Percentiles rank a stretch among this genome's conserved stretches.
Evolutionary conservation across 2,329 filamentous ascomycete genomes (phyloP).

Genomic region (Trichoderma pleuroti): DNA sequence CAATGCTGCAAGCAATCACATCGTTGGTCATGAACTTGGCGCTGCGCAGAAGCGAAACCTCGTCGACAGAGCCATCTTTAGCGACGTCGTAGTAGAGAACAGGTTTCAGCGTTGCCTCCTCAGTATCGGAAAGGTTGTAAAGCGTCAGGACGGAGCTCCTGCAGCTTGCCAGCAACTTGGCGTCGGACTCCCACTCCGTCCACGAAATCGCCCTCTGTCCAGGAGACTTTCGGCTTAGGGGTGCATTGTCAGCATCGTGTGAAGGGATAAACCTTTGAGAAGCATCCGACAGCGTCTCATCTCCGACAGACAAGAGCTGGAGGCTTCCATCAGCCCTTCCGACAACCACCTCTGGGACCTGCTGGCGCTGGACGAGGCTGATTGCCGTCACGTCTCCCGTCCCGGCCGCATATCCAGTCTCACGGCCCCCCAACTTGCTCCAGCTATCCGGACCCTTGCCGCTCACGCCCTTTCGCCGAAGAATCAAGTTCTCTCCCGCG

Average conservation of each 20-base stretch:
- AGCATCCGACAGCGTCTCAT: constrained; percentile 29
- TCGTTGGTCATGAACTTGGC: constrained; percentile 47
- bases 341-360: constrained; percentile 38
- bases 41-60: constrained; percentile 29
- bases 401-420: constrained; percentile 40
- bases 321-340: constrained; percentile 51
- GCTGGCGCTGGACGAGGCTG: constrained; percentile 39
- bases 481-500: constrained; percentile 49
- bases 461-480: constrained; percentile 36
- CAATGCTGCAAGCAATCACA: constrained; percentile 45
- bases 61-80: constrained; percentile 18
- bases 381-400: constrained; percentile 50
- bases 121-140: constrained; percentile 26
- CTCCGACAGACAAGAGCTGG: constrained; percentile 40
- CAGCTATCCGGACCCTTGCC: constrained; percentile 31
- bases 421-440: constrained; percentile 38
- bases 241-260: constrained; percentile 1
- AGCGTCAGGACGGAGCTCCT: constrained; percentile 31
- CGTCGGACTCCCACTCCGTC: constrained; percentile 33
- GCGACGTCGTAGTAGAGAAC: constrained; percentile 29
- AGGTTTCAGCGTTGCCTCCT: constrained; percentile 21
- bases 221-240: constrained; percentile 16
- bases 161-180: constrained; percentile 31
- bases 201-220: constrained; percentile 30
- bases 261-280: constrained; percentile 25